phyloP scores from a whole-genome alignment of 108 stramenopile genomes.

The Nannochloropsis gaditana region DNA sequence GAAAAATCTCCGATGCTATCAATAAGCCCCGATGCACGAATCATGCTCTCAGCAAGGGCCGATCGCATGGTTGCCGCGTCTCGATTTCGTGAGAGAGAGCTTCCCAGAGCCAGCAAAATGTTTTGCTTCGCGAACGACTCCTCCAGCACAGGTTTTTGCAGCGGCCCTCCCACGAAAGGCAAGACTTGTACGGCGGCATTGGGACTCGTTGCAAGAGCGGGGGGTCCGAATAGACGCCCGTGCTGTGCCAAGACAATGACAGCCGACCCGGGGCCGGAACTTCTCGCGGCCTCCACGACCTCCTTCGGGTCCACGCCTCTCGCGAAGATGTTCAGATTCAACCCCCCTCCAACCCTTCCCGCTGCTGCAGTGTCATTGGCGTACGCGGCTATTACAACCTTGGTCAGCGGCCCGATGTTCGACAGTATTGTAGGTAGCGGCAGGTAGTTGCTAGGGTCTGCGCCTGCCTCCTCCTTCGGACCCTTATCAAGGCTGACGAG shows the following conservation, averaged over 20 bases:
- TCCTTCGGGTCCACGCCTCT: slow-evolving; percentile 15
- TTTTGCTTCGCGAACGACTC: slow-evolving; percentile 10
- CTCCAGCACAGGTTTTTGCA: slow-evolving; percentile 9
- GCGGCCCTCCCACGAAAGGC: not conserved
- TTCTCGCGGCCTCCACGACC: slow-evolving; percentile 14
- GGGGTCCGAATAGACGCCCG: not conserved
- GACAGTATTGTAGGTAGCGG: not conserved
- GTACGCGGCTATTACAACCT: not conserved
- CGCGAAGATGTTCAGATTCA: not conserved
- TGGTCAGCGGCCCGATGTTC: not conserved
- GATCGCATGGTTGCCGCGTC: not conserved
- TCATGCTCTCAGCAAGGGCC: not conserved
- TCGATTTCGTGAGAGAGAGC: not conserved
- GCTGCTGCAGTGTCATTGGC: not conserved
- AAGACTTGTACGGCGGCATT: not conserved
- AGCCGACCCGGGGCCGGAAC: not conserved
- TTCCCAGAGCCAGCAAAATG: slow-evolving; percentile 11
- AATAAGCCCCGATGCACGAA: not conserved
- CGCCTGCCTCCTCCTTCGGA: not conserved
- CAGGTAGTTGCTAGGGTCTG: slow-evolving; percentile 13
- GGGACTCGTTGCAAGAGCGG: not conserved
- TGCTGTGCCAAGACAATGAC: not conserved
- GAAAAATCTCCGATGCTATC: not conserved
- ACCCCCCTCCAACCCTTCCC: not conserved
- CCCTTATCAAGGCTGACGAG: slow-evolving; percentile 5